Evolutionary conservation across 2,329 filamentous ascomycete genomes (phyloP).

Genomic region (Fusarium phyllophilum): DNA sequence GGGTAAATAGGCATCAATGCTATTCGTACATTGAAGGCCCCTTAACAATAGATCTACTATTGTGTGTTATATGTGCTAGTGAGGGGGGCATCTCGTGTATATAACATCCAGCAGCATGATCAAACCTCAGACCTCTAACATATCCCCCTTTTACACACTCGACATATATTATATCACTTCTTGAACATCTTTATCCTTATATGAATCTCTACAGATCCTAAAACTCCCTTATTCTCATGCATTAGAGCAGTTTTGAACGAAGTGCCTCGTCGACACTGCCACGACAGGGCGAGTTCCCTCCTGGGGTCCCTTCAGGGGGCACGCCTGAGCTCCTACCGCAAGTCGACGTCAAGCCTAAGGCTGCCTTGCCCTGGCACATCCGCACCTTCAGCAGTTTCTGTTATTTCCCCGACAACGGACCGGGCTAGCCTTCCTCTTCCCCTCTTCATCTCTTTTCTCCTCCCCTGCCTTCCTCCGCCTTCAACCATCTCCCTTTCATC

Average conservation of each 20-base stretch:
- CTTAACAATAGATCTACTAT: accelerated
- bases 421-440: not conserved
- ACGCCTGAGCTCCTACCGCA: not conserved
- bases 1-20: not conserved
- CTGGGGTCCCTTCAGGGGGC: not conserved
- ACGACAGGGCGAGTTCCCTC: not conserved
- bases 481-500: not conserved
- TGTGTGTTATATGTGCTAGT: accelerated
- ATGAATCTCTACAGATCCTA: accelerated
- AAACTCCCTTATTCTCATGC: accelerated
- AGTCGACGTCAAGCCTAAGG: not conserved
- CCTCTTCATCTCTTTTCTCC: not conserved
- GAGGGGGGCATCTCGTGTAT: accelerated
- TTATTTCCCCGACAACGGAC: not conserved
- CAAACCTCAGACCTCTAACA: too few relatives aligned
- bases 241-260: not conserved
- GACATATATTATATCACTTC: too few relatives aligned
- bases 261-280: not conserved
- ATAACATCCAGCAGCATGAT: not conserved
- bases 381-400: not conserved
- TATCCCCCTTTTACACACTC: not conserved
- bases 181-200: not conserved
- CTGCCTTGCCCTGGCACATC: not conserved
- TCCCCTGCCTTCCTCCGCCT: not conserved
- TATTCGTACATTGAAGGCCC: accelerated